These are phyloP conservation scores for Pyrenochaeta sp. DNA, from an alignment of 2,329 filamentous ascomycete species.

Conservation along the genomic window DNA sequence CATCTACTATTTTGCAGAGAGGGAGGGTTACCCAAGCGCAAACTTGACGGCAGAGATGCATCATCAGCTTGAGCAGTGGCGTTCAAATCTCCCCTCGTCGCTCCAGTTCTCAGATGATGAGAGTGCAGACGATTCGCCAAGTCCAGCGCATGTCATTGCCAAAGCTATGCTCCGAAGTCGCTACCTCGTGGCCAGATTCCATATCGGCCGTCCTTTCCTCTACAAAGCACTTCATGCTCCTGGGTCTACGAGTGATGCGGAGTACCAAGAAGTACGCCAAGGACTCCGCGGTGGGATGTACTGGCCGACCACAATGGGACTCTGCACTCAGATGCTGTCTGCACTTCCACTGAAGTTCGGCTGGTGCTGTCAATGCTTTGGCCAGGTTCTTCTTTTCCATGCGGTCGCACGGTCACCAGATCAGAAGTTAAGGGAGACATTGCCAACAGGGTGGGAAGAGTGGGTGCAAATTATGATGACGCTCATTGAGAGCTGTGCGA, in stretches of 20 bases:
- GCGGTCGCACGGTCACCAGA: constrained; percentile 41
- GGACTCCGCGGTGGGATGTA: constrained; percentile 45
- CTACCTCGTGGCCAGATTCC: constrained; percentile 49
- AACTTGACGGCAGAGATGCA: constrained; percentile 61
- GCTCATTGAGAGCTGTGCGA: constrained; percentile 43
- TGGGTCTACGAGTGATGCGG: constrained; percentile 36
- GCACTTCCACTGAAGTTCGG: constrained; percentile 49
- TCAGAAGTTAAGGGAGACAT: constrained; percentile 36
- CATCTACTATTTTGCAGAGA: constrained; percentile 59
- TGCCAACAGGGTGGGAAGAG: constrained; percentile 46
- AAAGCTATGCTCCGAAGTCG: constrained; percentile 50
- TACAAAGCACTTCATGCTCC: constrained; percentile 50
- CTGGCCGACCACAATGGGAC: constrained; percentile 48
- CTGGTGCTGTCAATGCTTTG: constrained; percentile 50
- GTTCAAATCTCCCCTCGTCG: constrained; percentile 58
- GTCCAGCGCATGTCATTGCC: constrained; percentile 48
- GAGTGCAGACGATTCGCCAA: constrained; percentile 35
- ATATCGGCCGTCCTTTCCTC: constrained; percentile 48
- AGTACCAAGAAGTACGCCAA: constrained; percentile 41
- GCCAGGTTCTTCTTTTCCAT: constrained; percentile 46
- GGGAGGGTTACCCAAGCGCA: constrained; percentile 52
- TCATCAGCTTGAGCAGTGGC: constrained; percentile 66
- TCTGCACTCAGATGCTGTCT: constrained; percentile 47
- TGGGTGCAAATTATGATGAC: constrained; percentile 49
- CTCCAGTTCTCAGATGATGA: constrained; percentile 56